These are phyloP conservation scores for Cladophialophora chaetospira DNA, from an alignment of 2,329 filamentous ascomycete genomes.

Conservation along the genomic window DNA sequence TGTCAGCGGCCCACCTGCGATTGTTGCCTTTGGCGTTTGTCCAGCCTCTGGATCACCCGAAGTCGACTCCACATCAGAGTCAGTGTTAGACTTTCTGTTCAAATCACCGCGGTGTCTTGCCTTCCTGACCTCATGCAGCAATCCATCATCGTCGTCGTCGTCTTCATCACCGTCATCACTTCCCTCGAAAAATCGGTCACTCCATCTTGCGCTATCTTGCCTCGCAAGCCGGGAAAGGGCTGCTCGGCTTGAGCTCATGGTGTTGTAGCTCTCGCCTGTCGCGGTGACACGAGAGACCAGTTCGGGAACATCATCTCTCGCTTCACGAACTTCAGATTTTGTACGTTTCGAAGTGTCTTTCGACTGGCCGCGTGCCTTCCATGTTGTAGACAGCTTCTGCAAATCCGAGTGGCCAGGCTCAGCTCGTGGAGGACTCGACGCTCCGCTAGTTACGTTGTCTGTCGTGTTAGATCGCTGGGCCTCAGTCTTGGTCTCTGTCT, in stretches of 20 bases:
- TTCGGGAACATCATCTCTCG: conserved; percentile 38
- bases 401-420: conserved; percentile 11
- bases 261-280: conserved; percentile 26
- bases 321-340: conserved; percentile 32
- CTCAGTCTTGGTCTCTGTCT: not conserved
- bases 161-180: conserved; percentile 53
- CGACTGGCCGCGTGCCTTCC: conserved; percentile 10
- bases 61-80: conserved; percentile 3
- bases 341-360: conserved; percentile 19
- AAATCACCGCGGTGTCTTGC: conserved; percentile 25
- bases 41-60: conserved; percentile 4
- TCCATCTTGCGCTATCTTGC: conserved; percentile 64
- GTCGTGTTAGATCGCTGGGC: conserved; percentile 2
- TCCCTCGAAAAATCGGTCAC: conserved; percentile 65
- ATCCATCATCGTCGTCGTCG: conserved; percentile 35
- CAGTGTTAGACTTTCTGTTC: conserved; percentile 5
- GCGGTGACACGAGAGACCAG: conserved; percentile 32
- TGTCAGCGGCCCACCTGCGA: conserved; percentile 19
- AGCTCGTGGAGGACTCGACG: conserved; percentile 1
- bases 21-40: conserved; percentile 3
- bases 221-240: conserved; percentile 33
- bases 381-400: conserved; percentile 18
- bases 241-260: conserved; percentile 29
- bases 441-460: conserved; percentile 9
- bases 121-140: conserved; percentile 25